A percentile compares a stretch with the other conserved stretches of the same genome.
These are phyloP conservation scores for Curvularia sp. DNA, from an alignment of 2,329 filamentous ascomycete genomes.

Conservation along the genomic window DNA sequence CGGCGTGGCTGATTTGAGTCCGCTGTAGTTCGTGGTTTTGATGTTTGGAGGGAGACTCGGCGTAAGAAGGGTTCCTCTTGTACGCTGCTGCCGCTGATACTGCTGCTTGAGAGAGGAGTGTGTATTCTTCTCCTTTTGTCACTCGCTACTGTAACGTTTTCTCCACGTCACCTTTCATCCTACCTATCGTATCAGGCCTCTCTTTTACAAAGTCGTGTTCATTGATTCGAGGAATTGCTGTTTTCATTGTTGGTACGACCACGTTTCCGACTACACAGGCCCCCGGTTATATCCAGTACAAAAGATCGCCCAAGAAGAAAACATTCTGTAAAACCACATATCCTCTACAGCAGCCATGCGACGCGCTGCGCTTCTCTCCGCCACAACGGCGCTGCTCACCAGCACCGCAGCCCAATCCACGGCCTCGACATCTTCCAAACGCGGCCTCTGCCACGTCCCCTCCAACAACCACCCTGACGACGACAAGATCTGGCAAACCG, in stretches of 20 bases:
- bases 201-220: neutral
- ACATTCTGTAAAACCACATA: neutral
- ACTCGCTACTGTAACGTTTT: neutral
- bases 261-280: neutral
- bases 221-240: slow-evolving; percentile 4
- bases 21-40: neutral
- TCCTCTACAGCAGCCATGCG: slow-evolving; percentile 9
- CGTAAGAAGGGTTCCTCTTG: neutral
- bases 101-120: neutral
- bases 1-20: neutral
- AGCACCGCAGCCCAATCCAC: slow-evolving; percentile 32
- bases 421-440: slow-evolving; percentile 64
- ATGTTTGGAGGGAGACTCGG: neutral
- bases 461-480: slow-evolving; percentile 64
- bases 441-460: slow-evolving; percentile 74
- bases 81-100: neutral
- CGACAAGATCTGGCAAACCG: slow-evolving; percentile 69
- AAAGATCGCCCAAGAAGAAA: slow-evolving; percentile 2
- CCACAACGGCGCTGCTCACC: slow-evolving; percentile 13
- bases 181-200: neutral
- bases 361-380: slow-evolving; percentile 6
- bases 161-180: neutral
- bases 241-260: neutral
- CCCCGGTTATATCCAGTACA: neutral
- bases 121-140: neutral